These are phyloP conservation scores for Scheffersomyces ergatensis DNA, from an alignment of 805 yeast genomes.

Conservation along the genomic window DNA sequence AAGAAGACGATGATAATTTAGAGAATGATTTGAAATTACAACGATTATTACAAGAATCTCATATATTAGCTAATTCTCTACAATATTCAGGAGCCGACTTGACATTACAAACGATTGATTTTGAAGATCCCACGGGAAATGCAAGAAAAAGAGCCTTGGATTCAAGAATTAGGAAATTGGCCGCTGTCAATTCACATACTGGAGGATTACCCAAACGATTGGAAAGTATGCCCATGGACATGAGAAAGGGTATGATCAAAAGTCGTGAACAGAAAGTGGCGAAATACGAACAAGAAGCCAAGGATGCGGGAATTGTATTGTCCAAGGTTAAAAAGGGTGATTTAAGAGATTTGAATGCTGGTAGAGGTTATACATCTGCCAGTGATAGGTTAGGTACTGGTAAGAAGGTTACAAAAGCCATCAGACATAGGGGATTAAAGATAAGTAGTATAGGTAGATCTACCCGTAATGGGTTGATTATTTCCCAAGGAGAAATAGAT, in stretches of 20 bases:
- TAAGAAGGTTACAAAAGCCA: slow-evolving; percentile 32
- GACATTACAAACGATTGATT: slow-evolving; percentile 60
- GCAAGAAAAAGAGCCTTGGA: slow-evolving; percentile 65
- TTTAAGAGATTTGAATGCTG: slow-evolving; percentile 53
- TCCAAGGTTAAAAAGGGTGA: slow-evolving; percentile 69
- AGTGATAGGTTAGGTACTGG: slow-evolving; percentile 53
- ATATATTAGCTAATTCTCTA: slow-evolving; percentile 47
- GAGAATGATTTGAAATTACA: slow-evolving; percentile 74
- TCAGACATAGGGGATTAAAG: slow-evolving; percentile 75
- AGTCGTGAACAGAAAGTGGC: slow-evolving; percentile 51
- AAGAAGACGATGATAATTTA: slow-evolving; percentile 50
- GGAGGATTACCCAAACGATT: slow-evolving; percentile 46
- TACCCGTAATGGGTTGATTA: slow-evolving; percentile 75
- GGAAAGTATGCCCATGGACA: slow-evolving; percentile 84
- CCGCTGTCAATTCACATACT: slow-evolving; percentile 39
- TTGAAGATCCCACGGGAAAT: slow-evolving; percentile 64
- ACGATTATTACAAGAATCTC: slow-evolving; percentile 68
- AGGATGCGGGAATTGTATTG: slow-evolving; percentile 86
- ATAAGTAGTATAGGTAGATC: slow-evolving; percentile 73
- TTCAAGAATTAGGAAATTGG: slow-evolving; percentile 49
- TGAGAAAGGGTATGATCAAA: slow-evolving; percentile 79
- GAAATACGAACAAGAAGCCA: slow-evolving; percentile 72
- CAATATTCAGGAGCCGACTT: slow-evolving; percentile 65
- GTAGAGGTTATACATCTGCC: slow-evolving; percentile 50
- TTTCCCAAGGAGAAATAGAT: slow-evolving; percentile 66